A percentile compares a stretch with the other conserved stretches of the same genome.
phyloP scores from a whole-genome alignment of 2,329 filamentous ascomycete genomes.

The Neofusicoccum ribis region DNA sequence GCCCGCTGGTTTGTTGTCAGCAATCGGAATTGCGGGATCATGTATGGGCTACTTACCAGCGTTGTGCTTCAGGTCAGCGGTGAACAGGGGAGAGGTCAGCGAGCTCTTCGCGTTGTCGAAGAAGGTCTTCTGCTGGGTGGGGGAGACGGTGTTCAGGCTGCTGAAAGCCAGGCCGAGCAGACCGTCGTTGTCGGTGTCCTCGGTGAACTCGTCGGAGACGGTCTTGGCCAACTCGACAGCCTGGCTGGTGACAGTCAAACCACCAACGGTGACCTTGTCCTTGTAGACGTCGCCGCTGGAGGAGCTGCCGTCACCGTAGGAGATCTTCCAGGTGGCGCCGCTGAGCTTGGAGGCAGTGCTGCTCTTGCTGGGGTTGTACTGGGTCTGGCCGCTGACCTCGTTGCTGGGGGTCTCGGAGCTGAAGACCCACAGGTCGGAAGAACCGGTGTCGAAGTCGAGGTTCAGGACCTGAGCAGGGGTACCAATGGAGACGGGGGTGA shows the following conservation, averaged over 20 bases:
- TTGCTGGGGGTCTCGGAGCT: neutral
- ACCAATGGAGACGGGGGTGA: slow-evolving; percentile 62
- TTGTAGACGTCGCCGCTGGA: slow-evolving; percentile 66
- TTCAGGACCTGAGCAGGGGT: slow-evolving; percentile 36
- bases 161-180: slow-evolving; percentile 62
- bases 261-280: slow-evolving; percentile 64
- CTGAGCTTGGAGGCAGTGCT: slow-evolving; percentile 35
- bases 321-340: slow-evolving; percentile 56
- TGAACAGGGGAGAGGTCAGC: slow-evolving; percentile 58
- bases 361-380: slow-evolving; percentile 57
- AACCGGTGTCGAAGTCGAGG: slow-evolving; percentile 72
- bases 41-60: slow-evolving; percentile 22
- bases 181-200: slow-evolving; percentile 52
- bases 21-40: neutral
- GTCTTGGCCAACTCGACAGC: slow-evolving; percentile 65
- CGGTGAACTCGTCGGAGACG: slow-evolving; percentile 55
- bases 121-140: slow-evolving; percentile 55
- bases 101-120: slow-evolving; percentile 59
- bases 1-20: slow-evolving; percentile 28
- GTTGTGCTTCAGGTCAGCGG: slow-evolving; percentile 57
- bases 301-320: slow-evolving; percentile 66
- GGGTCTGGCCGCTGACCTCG: slow-evolving; percentile 49
- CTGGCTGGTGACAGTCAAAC: slow-evolving; percentile 59
- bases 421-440: slow-evolving; percentile 60
- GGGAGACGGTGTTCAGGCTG: slow-evolving; percentile 59